Evolutionary conservation across 2,329 filamentous ascomycete genomes (phyloP), one percentile per base, ranked within the genome.

Genomic region (Cadophora gregata): DNA sequence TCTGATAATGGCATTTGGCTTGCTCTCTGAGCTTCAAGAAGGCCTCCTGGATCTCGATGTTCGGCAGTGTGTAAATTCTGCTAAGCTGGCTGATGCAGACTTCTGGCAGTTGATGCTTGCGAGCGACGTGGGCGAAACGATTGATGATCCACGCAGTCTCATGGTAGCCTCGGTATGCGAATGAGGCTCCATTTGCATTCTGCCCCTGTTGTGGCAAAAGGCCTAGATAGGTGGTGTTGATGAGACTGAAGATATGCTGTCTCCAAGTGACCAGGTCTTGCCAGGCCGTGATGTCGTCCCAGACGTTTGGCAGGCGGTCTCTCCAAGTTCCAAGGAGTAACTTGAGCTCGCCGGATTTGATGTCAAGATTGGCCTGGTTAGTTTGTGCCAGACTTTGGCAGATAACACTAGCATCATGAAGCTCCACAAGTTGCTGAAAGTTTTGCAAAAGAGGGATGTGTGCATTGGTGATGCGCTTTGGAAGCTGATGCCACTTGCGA

Each of bases 111-210:
- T 92, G 95, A 79, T 99, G 96, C 82, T 99, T 99, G 65, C 96
- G 90, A 58, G 96, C 96, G 50, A 99, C 96, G 77, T 99, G 96
- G 0, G 96, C 96, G 76, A 99, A 99, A 21, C 96, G 88, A 79
- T 99, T 99, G 80, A 99, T 99, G 73, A 99, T 99, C 96, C 96
- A 99, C 1, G 96, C 96, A 14, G 96, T 99, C 81, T 99, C 96
- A 75, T 99, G 96, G 77, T 97, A 99, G 29, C 96, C 96, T 53
- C 96, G 89, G 78, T 99, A 99, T 0, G 96, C 96, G 78, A 96
- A 98, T 0, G 94, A 97, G 58, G 95, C 95, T 65, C 93, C 93
- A 64, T 92, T 92, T 1, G 93, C 88, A 73, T 93, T 96, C 77
- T 91, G 90, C 27, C 90, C 89, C 75, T 92, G 90, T 21, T 87